Percentiles rank a stretch among this genome's conserved stretches.
Conservation (phyloP, 225 moss, liverwort and hornwort species). For the Sphagnum contortum region DNA sequence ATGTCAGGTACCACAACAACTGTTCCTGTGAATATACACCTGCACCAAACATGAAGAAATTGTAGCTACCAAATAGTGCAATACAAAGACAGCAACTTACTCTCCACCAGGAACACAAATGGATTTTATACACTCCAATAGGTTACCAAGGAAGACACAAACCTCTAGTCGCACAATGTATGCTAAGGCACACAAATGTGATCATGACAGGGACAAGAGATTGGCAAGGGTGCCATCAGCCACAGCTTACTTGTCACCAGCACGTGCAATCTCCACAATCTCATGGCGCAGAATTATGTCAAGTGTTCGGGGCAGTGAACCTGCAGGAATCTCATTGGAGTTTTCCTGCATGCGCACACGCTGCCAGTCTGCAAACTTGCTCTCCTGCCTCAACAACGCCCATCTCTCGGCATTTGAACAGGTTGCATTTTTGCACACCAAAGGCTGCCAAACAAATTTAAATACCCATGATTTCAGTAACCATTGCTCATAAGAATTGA, state of each 20-base stretch:
- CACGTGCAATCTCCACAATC: conserved; percentile 93
- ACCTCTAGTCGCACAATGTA: no score
- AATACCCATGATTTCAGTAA: no score
- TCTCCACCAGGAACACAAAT: no score
- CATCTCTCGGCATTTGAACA: conserved; percentile 72
- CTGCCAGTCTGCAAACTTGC: conserved; percentile 96
- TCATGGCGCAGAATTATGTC: conserved; percentile 94
- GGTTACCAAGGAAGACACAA: no score
- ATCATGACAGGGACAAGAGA: no score
- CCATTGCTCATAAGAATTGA: no score
- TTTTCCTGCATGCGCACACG: conserved; percentile 97
- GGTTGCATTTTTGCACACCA: conserved; percentile 75
- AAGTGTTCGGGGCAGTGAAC: conserved; percentile 88
- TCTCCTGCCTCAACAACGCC: conserved; percentile 51
- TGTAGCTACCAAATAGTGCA: not conserved
- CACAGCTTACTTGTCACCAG: conserved; percentile 74
- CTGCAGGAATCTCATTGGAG: conserved; percentile 93
- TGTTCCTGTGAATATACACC: conserved; percentile 93
- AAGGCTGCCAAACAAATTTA: conserved; percentile 41
- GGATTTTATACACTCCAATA: no score
- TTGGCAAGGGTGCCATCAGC: no score
- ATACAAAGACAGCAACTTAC: no score
- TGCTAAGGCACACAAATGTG: no score
- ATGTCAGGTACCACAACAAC: conserved; percentile 94
- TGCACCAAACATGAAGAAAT: conserved; percentile 18